Percentiles rank a stretch among this genome's conserved stretches.
Evolutionary conservation across 2,329 filamentous ascomycete genomes (phyloP).

Genomic region (Hyphodiscus sp.): DNA sequence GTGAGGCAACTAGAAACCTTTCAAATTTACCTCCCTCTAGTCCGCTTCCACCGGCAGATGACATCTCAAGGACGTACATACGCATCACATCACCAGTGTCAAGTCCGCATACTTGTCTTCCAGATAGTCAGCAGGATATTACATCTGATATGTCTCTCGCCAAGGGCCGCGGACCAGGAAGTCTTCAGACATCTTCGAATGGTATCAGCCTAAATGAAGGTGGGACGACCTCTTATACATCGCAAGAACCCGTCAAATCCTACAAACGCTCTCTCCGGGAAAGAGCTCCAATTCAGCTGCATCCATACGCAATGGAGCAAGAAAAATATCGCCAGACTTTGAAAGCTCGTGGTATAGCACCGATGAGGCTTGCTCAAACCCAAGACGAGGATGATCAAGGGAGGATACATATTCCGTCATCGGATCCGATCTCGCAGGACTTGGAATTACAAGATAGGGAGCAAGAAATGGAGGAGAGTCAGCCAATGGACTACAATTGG

Average conservation of each 20-base stretch:
- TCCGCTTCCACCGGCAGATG: conserved; percentile 24
- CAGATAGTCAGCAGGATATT: conserved; percentile 6
- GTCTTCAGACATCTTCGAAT: not conserved
- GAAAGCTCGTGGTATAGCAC: conserved; percentile 25
- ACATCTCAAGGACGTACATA: conserved; percentile 35
- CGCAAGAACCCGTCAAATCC: not conserved
- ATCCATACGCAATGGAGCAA: conserved; percentile 29
- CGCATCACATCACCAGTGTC: conserved; percentile 30
- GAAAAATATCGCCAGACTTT: conserved; percentile 26
- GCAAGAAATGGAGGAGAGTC: conserved; percentile 17
- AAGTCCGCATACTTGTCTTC: conserved; percentile 25
- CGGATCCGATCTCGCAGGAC: conserved; percentile 20
- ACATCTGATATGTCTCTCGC: not conserved
- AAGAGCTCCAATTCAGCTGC: conserved; percentile 28
- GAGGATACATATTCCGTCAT: conserved; percentile 5
- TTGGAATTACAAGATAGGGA: conserved; percentile 17
- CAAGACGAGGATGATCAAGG: conserved; percentile 14
- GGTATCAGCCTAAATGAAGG: not conserved
- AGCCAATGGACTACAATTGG: conserved; percentile 20
- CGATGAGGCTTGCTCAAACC: conserved; percentile 23
- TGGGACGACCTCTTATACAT: not conserved
- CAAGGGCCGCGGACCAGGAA: not conserved
- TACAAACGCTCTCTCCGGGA: conserved; percentile 22
- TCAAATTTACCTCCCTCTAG: not conserved
- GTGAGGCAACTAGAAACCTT: not conserved